phyloP scores from a whole-genome alignment of 2,329 filamentous ascomycete species.

The Hypomyces perniciosus region DNA sequence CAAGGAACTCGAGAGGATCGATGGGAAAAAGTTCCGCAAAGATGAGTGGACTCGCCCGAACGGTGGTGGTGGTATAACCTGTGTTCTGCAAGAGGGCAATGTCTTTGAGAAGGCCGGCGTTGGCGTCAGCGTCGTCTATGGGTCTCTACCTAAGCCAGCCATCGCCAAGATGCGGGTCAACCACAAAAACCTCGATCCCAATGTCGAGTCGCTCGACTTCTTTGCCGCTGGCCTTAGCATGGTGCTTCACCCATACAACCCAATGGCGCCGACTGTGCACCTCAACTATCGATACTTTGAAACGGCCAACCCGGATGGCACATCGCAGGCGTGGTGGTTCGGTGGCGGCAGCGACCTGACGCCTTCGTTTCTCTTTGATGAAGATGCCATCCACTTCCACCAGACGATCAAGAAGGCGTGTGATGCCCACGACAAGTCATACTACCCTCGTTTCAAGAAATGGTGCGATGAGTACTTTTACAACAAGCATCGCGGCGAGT shows the following conservation, averaged over 20 bases:
- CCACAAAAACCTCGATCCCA: slow-evolving; percentile 79
- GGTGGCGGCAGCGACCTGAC: slow-evolving; percentile 93
- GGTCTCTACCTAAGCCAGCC: slow-evolving; percentile 76
- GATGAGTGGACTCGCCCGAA: slow-evolving; percentile 85
- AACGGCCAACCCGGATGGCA: slow-evolving; percentile 78
- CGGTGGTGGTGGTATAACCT: slow-evolving; percentile 89
- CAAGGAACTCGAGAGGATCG: slow-evolving; percentile 71
- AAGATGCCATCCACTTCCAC: slow-evolving; percentile 97
- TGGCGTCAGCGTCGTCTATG: slow-evolving; percentile 92
- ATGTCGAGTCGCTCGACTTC: slow-evolving; percentile 81
- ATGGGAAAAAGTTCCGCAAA: slow-evolving; percentile 72
- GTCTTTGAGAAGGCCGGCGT: slow-evolving; percentile 98
- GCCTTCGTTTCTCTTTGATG: slow-evolving; percentile 89
- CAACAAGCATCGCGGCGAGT: slow-evolving; percentile 84
- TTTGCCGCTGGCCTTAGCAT: slow-evolving; percentile 91
- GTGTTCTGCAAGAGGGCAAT: slow-evolving; percentile 90
- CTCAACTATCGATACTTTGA: slow-evolving; percentile 99
- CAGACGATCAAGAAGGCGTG: slow-evolving; percentile 86
- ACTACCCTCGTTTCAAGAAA: slow-evolving; percentile 92
- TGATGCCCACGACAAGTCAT: slow-evolving; percentile 85
- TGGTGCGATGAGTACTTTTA: slow-evolving; percentile 99
- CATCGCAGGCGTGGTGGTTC: slow-evolving; percentile 92
- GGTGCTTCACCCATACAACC: slow-evolving; percentile 89
- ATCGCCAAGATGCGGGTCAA: slow-evolving; percentile 92
- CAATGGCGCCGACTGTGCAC: slow-evolving; percentile 95